A percentile compares a stretch with the other conserved stretches of the same genome.
phyloP scores from a whole-genome alignment of 306 rosid species.

The Vachellia collinsii region DNA sequence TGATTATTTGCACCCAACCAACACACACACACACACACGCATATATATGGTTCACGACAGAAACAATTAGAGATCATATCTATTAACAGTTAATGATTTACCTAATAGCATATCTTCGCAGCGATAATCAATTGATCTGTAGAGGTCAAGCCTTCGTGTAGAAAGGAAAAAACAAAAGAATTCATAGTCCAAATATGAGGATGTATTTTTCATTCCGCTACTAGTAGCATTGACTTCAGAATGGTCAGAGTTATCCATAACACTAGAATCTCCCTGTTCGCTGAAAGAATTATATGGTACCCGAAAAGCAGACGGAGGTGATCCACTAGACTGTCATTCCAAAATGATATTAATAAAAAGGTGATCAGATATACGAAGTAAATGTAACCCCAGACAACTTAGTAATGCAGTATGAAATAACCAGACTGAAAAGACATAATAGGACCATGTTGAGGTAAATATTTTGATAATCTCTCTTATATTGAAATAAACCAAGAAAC shows the following conservation, averaged over 20 bases:
- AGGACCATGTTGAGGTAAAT: slow-evolving; percentile 21
- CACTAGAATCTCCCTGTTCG: slow-evolving; percentile 54
- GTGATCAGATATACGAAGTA: slow-evolving; percentile 26
- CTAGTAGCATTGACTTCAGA: slow-evolving; percentile 40
- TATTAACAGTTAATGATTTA: slow-evolving; percentile 38
- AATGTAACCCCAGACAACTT: slow-evolving; percentile 30
- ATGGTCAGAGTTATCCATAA: slow-evolving; percentile 42
- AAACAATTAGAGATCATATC: slow-evolving; percentile 18
- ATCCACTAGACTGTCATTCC: slow-evolving; percentile 93
- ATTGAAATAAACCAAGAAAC: slow-evolving; percentile 29
- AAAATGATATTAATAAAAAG: slow-evolving; percentile 39
- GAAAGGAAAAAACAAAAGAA: slow-evolving; percentile 88
- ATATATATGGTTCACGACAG: not conserved
- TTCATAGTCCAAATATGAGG: slow-evolving; percentile 74
- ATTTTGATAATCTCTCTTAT: not conserved
- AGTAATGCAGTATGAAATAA: slow-evolving; percentile 28
- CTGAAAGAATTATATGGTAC: slow-evolving; percentile 83
- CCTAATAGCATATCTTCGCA: slow-evolving; percentile 96
- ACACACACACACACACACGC: not conserved
- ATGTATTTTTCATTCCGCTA: slow-evolving; percentile 46
- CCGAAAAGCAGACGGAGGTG: slow-evolving; percentile 95
- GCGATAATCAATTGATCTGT: slow-evolving; percentile 71
- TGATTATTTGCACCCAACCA: not conserved
- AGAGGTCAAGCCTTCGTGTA: slow-evolving; percentile 71
- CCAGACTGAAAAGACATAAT: slow-evolving; percentile 23